A percentile compares a stretch with the other conserved stretches of the same genome.
Evolutionary conservation across 352 stramenopile genomes (phyloP).

Genomic region (Aphanomyces stellatus): DNA sequence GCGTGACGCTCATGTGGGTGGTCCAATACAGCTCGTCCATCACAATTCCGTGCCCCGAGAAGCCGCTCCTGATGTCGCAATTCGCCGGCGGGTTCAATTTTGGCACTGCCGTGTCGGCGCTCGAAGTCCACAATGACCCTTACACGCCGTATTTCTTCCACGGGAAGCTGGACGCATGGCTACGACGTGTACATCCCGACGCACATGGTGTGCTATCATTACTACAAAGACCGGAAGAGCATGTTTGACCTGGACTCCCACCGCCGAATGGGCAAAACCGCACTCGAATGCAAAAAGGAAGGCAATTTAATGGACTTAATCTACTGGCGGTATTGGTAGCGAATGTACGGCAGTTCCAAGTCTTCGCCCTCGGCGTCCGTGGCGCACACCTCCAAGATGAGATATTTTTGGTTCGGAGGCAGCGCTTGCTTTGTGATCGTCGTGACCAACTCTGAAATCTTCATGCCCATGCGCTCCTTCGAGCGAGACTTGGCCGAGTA

Average conservation of each 20-base stretch:
- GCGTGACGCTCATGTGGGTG: slow-evolving; percentile 1
- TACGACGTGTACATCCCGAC: slow-evolving; percentile 64
- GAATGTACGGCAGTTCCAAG: slow-evolving; percentile 93
- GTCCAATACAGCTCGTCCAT: slow-evolving; percentile 11
- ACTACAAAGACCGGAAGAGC: slow-evolving; percentile 74
- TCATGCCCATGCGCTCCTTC: slow-evolving; percentile 95
- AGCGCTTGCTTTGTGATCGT: slow-evolving; percentile 96
- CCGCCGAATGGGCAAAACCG: no score
- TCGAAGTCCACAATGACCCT: slow-evolving; percentile 10
- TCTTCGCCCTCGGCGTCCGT: slow-evolving; percentile 94
- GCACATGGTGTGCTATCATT: slow-evolving; percentile 65
- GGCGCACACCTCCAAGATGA: slow-evolving; percentile 95
- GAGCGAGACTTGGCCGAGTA: slow-evolving; percentile 81
- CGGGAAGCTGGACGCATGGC: slow-evolving; percentile 1
- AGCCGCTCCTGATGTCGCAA: slow-evolving; percentile 8
- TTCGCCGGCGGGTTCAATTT: slow-evolving; percentile 16
- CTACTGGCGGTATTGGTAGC: slow-evolving; percentile 50
- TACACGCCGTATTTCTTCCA: slow-evolving; percentile 11
- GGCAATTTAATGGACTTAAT: no score
- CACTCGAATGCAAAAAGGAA: no score
- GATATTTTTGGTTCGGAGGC: slow-evolving; percentile 91
- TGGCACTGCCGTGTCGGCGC: not conserved
- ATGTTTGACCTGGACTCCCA: slow-evolving; percentile 76
- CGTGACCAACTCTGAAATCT: slow-evolving; percentile 91
- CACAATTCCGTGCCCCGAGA: not conserved